phyloP scores from a whole-genome alignment of 1,284 basidiomycete genomes.

The Hymenochaete sp. region DNA sequence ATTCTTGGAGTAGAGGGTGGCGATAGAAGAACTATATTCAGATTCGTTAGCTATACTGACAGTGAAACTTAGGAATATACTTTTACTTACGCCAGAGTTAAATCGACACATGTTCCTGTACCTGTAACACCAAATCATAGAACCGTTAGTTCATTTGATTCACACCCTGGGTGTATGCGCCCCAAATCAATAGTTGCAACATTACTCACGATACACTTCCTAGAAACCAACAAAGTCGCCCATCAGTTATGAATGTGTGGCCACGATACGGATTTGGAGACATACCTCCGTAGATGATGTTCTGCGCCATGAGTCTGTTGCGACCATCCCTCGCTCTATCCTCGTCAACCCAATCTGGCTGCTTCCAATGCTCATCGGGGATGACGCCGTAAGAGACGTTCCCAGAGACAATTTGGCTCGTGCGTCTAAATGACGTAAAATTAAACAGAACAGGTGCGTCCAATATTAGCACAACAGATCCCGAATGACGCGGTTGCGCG shows the following conservation, averaged over 20 bases:
- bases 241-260: not conserved
- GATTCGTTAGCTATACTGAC: slow-evolving; percentile 14
- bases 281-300: slow-evolving; percentile 63
- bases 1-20: slow-evolving; percentile 61
- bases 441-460: slow-evolving; percentile 21
- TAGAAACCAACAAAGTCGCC: slow-evolving; percentile 7
- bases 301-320: slow-evolving; percentile 48
- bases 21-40: slow-evolving; percentile 60
- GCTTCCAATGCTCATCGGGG: slow-evolving; percentile 65
- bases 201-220: slow-evolving; percentile 23
- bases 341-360: slow-evolving; percentile 78
- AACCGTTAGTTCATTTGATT: slow-evolving; percentile 4
- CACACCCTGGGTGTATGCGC: not conserved
- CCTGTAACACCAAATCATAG: slow-evolving; percentile 26
- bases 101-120: slow-evolving; percentile 79
- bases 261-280: slow-evolving; percentile 13
- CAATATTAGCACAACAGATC: not conserved
- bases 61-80: slow-evolving; percentile 9
- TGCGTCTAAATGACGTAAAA: slow-evolving; percentile 35
- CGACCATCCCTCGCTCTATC: slow-evolving; percentile 54
- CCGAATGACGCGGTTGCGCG: not conserved
- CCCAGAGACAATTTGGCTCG: slow-evolving; percentile 45
- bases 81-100: slow-evolving; percentile 63
- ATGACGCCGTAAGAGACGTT: slow-evolving; percentile 65
- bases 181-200: not conserved